Conservation (phyloP, 257 asterid species). For the Catharanthus roseus region DNA sequence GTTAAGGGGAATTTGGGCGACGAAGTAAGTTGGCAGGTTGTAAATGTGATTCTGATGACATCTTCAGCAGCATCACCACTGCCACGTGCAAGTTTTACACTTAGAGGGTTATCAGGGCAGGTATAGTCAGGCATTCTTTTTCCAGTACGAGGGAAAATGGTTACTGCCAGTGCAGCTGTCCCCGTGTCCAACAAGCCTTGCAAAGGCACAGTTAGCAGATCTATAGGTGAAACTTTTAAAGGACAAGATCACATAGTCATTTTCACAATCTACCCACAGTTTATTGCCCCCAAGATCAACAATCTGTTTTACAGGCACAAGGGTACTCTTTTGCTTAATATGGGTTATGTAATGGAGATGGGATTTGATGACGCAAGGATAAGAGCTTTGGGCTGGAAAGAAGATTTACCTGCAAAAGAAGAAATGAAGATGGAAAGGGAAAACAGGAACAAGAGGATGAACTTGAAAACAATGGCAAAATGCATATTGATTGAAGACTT, state of each 20-base stretch:
- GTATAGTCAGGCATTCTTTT: not conserved
- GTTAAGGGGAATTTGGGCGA: conserved; percentile 22
- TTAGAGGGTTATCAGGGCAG: not conserved
- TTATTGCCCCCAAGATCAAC: no score
- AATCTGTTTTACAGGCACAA: no score
- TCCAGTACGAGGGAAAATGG: not conserved
- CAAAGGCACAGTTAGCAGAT: no score
- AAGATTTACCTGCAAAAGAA: not conserved
- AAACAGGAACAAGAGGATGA: no score
- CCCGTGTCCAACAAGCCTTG: no score
- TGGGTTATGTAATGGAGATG: conserved; percentile 11
- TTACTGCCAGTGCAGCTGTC: not conserved
- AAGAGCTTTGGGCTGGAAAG: conserved; percentile 10
- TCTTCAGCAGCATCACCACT: conserved; percentile 3
- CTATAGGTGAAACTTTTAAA: no score
- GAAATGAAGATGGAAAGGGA: not conserved
- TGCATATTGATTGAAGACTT: no score
- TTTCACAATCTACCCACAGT: no score
- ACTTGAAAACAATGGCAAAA: no score
- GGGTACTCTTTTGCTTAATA: conserved; percentile 10
- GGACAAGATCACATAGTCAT: no score
- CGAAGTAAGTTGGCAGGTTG: conserved; percentile 17
- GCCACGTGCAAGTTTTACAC: not conserved
- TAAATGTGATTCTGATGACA: not conserved
- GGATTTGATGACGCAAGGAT: not conserved